Conservation (phyloP, 192 early-diverging fungal genomes). For the Coemansia sp. region DNA sequence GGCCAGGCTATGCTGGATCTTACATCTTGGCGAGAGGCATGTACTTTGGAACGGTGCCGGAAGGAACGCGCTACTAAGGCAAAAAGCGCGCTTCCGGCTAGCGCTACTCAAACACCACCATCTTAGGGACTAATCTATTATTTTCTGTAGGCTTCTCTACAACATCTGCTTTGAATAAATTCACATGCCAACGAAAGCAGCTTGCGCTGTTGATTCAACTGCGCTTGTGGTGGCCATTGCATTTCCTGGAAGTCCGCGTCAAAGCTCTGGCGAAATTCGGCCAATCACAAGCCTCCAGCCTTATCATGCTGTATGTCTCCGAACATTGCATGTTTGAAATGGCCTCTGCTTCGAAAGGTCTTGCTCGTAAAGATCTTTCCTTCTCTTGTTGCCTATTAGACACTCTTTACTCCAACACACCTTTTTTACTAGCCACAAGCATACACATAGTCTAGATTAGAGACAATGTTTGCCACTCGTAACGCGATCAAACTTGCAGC, state of each 20-base stretch:
- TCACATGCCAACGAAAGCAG: no score
- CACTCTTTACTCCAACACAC: neutral
- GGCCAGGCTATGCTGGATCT: constrained; percentile 32
- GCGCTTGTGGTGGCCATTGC: neutral
- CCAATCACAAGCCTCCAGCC: constrained; percentile 24
- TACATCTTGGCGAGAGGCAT: constrained; percentile 48
- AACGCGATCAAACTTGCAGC: constrained; percentile 42
- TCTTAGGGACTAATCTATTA: neutral
- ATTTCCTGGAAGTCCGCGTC: neutral
- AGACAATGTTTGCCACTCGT: constrained; percentile 54
- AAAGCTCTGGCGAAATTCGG: neutral
- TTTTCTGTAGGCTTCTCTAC: neutral
- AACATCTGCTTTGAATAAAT: neutral
- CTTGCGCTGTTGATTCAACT: neutral
- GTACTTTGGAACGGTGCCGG: constrained; percentile 27
- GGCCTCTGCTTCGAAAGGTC: neutral
- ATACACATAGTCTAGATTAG: constrained; percentile 1
- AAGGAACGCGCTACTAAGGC: constrained; percentile 20
- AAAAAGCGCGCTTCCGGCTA: neutral
- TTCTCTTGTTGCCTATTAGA: neutral
- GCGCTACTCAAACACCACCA: neutral
- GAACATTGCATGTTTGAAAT: neutral
- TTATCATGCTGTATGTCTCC: constrained; percentile 4
- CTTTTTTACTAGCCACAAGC: neutral
- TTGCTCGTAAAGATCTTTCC: neutral